Evolutionary conservation across 768 basidiomycete genomes (phyloP), one percentile per base, ranked within the genome.

Genomic region (Auriscalpium microsporum): DNA sequence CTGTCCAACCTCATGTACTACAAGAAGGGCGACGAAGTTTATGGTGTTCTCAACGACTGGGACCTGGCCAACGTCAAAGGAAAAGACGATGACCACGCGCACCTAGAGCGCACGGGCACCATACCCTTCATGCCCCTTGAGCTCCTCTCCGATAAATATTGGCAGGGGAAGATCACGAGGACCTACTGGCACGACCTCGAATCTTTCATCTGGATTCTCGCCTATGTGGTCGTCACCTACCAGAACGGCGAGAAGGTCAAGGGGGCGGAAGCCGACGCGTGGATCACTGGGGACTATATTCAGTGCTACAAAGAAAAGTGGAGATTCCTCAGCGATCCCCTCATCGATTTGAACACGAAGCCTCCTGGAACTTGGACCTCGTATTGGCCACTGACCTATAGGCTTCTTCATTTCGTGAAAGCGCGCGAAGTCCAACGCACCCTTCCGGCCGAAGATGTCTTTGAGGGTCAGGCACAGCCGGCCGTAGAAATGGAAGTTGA

Each of bases 21-120:
- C 17, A 17, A 23, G 19, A 3, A 17, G 8, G 9, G 4, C 9
- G 42, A 34, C 33, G 51, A 17, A 10, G 21, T 28, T 4, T 9
- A 21, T 8, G 51, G 51, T 6, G 40, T 52, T 21, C 51, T 52
- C 38, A 44, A 52, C 23, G 51, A 52, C 51, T 52, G 51, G 51
- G 51, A 52, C 37, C 13, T 44, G 13, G 40, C 10, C 38, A 21
- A 52, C 40, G n/a, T 28, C 21, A 11, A 19, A 21, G 51, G 36
- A 8, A 10, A 13, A 8, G 7, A 4, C 19, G 8, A 9, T 21
- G 11, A 2, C 13, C 6, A 13, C 28, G n/a, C n/a, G 8, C 8
- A 23, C 13, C 17, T 17, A 16, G 17, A 42, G 8, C n/a, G 51
- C 13, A 44, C 13, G n/a, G 40, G 51, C 8, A 52, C 51, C 5